Base-by-base conservation (phyloP, 805 yeast genomes). In the Candida pini region DNA sequence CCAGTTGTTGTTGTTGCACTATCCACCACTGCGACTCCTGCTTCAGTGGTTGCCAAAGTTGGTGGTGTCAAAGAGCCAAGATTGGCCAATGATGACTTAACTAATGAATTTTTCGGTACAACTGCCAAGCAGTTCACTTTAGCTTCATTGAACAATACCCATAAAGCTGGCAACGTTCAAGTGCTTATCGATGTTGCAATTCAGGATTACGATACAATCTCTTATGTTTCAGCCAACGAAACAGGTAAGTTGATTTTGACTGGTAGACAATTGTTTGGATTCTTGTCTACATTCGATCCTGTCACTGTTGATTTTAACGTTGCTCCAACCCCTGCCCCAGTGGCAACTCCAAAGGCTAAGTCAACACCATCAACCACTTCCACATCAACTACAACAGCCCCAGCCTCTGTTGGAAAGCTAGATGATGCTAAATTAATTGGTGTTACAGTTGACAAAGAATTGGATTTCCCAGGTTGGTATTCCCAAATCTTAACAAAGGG, bases 381-480 rank as follows among this genome's bases (percentile, higher is more conserved):
- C 21, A 53, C 58, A 38, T 19, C 47, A 12, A 41, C 45, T 10
- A 43, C 54, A 31, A 41, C 52, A 29, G 48, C 59, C 9, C n/a
- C n/a, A n/a, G 47, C 54, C 9, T 35, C 47, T 27, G 53, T 58
- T 25, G 82, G 84, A 34, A 74, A 75, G 44, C 61, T 81, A 48
- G 88, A 78, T 40, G 95, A 85, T 55, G 92, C 95, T 32, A 88
- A 90, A 54, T 67, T 89, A 53, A 85, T 92, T 49, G 98, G 98
- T 63, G 90, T 92, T 60, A 92, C 97, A 30, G 95, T 84, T 33
- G 95, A 87, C 63, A 92, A 92, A 66, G 76, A 78, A 44, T 70
- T 77, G 53, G 98, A 92, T 60, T 92, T 92, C 71, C 79, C 98
- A 43, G 78, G 88, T 34, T 92, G 99, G 99, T 92, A 92, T 69